Evolutionary conservation across 441 rosid genomes (phyloP).

Genomic region (Gossypium trilobum): DNA sequence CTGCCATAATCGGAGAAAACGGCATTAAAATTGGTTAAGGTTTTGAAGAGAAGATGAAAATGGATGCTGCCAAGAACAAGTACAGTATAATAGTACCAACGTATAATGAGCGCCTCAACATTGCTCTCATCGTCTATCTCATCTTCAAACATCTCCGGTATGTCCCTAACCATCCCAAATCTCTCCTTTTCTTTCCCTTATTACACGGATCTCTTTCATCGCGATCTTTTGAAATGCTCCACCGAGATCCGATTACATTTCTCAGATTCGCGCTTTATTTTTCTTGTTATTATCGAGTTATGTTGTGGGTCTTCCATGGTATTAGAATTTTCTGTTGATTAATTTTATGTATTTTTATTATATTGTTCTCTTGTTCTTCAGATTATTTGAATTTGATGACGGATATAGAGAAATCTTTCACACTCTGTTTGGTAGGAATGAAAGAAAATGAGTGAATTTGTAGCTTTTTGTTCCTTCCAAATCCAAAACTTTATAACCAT

Average conservation of each 20-base stretch:
- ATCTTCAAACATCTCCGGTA: conserved; percentile 87
- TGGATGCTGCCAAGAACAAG: conserved; percentile 41
- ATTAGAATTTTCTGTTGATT: not conserved
- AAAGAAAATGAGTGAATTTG: not conserved
- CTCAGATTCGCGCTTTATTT: not conserved
- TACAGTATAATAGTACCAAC: conserved; percentile 86
- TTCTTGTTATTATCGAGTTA: conserved; percentile 4
- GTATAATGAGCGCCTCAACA: conserved; percentile 88
- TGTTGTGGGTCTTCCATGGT: not conserved
- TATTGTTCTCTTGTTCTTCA: not conserved
- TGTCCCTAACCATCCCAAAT: not conserved
- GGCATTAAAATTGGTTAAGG: not conserved
- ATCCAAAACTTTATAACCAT: no score
- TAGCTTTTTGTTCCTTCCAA: no score
- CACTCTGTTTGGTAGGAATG: not conserved
- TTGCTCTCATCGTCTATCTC: conserved; percentile 77
- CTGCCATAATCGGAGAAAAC: not conserved
- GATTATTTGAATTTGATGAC: conserved; percentile 2
- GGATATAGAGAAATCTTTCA: not conserved
- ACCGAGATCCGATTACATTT: not conserved
- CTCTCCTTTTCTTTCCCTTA: not conserved
- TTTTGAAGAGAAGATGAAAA: conserved; percentile 10
- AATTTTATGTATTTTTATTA: not conserved
- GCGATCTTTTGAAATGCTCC: not conserved
- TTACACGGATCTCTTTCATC: not conserved